A percentile compares a stretch with the other conserved stretches of the same genome.
These are phyloP conservation scores for Durio zibethinus DNA, from an alignment of 345 rosid genomes.

Conservation along the genomic window DNA sequence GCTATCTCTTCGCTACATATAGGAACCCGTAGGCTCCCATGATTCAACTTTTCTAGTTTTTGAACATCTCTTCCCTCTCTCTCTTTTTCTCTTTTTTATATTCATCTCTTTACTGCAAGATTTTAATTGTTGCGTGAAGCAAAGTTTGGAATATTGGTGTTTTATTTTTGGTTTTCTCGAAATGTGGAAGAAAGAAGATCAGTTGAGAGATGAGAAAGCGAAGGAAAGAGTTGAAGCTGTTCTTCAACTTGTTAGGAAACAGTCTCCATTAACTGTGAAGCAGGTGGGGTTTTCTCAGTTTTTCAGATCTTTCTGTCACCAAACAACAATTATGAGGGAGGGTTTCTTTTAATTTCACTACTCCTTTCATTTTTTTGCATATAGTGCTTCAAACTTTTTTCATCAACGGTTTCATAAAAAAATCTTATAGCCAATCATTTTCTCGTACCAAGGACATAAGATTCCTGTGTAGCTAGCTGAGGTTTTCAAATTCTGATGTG, in stretches of 20 bases:
- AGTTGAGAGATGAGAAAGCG: constrained; percentile 28
- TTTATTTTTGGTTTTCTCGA: constrained; percentile 18
- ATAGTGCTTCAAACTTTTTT: too few relatives aligned
- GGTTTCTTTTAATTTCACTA: too few relatives aligned
- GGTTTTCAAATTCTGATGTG: background rate
- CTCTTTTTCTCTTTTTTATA: constrained; percentile 3
- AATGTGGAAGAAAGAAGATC: constrained; percentile 71
- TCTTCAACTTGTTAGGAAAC: constrained; percentile 60
- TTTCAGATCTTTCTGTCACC: background rate
- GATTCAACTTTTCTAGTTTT: constrained; percentile 24
- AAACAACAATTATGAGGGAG: background rate
- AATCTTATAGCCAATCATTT: background rate
- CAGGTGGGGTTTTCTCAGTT: constrained; percentile 44
- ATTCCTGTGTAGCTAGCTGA: background rate
- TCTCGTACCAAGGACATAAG: background rate
- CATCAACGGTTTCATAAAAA: background rate
- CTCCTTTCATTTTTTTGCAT: too few relatives aligned
- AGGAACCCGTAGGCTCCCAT: constrained; percentile 12
- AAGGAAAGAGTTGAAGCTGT: constrained; percentile 59
- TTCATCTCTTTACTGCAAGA: constrained; percentile 1
- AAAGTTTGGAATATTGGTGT: constrained; percentile 48
- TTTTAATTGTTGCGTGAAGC: constrained; percentile 57
- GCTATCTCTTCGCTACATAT: constrained; percentile 40
- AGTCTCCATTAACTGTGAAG: constrained; percentile 68
- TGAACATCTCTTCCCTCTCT: constrained; percentile 15